These are phyloP conservation scores for Tetraselmis striata DNA, from an alignment of 139 green algal genomes.

Conservation along the genomic window DNA sequence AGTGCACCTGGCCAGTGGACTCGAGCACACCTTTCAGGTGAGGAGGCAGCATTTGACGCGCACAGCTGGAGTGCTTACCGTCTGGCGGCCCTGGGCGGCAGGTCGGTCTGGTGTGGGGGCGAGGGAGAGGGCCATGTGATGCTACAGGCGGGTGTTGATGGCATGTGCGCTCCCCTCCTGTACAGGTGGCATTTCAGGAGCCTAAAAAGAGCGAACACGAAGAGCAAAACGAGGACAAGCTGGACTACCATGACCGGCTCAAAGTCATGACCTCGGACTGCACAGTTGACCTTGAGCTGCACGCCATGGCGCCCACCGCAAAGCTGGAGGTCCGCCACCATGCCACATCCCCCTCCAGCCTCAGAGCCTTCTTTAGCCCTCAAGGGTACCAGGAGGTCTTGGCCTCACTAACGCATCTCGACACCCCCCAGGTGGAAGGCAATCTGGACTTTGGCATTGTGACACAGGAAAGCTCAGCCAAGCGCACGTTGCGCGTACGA, in stretches of 20 bases:
- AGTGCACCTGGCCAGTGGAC: neutral
- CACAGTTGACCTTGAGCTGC: neutral
- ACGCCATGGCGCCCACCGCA: neutral
- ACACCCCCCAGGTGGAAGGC: neutral
- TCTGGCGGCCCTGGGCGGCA: too few relatives aligned
- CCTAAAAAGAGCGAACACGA: neutral
- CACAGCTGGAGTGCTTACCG: too few relatives aligned
- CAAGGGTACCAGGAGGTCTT: too few relatives aligned
- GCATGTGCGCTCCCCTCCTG: too few relatives aligned
- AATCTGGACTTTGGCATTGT: neutral
- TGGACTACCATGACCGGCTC: neutral
- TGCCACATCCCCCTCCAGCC: too few relatives aligned
- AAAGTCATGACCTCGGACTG: neutral
- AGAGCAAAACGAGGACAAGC: neutral
- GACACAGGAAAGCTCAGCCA: neutral
- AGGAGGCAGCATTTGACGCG: too few relatives aligned
- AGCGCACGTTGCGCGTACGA: neutral
- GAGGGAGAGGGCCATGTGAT: too few relatives aligned
- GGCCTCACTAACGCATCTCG: too few relatives aligned
- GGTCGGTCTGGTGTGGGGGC: too few relatives aligned
- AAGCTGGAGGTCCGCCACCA: neutral
- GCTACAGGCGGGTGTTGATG: too few relatives aligned
- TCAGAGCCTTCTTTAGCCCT: too few relatives aligned
- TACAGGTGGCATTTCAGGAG: neutral
- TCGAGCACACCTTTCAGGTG: neutral